Evolutionary conservation across 2,329 filamentous ascomycete species (phyloP).

Genomic region (Phyllosticta capitalensis): DNA sequence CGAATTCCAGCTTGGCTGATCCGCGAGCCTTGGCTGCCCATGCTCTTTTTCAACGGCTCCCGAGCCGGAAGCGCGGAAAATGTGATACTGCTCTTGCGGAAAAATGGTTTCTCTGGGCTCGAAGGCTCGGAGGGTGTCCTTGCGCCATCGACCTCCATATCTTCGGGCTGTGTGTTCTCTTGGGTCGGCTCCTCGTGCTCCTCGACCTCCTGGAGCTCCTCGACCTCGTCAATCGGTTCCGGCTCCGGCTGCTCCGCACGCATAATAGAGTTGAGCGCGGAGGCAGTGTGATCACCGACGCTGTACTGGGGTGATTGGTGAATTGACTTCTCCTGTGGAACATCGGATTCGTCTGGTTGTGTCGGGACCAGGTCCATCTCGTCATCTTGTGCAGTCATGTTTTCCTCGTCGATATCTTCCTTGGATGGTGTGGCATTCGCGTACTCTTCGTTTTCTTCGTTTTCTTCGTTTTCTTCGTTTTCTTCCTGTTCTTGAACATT

Average conservation of each 20-base stretch:
- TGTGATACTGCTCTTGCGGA: slow-evolving; percentile 89
- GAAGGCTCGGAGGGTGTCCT: slow-evolving; percentile 59
- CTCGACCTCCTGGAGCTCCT: slow-evolving; percentile 14
- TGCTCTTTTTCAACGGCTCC: slow-evolving; percentile 83
- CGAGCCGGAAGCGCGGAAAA: slow-evolving; percentile 88
- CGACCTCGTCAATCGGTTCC: slow-evolving; percentile 14
- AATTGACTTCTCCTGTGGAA: not conserved
- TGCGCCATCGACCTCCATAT: slow-evolving; percentile 40
- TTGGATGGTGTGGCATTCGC: slow-evolving; percentile 15
- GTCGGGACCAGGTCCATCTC: slow-evolving; percentile 10
- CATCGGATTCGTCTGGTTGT: not conserved
- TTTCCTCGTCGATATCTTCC: slow-evolving; percentile 12
- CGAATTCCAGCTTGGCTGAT: slow-evolving; percentile 69
- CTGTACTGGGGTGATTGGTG: slow-evolving; percentile 22
- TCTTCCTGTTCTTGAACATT: slow-evolving; percentile 15
- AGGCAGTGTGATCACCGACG: slow-evolving; percentile 24
- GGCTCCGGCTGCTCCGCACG: slow-evolving; percentile 13
- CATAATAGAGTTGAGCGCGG: slow-evolving; percentile 21
- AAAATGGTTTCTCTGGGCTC: slow-evolving; percentile 63
- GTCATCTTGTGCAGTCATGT: slow-evolving; percentile 16
- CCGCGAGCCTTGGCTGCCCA: slow-evolving; percentile 60
- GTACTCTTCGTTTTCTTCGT: too few relatives aligned
- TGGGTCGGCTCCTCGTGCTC: slow-evolving; percentile 7
- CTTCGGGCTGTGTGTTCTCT: slow-evolving; percentile 23
- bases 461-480: slow-evolving; percentile 27